phyloP scores from a whole-genome alignment of 352 stramenopile genomes.

The Phytophthora ohioensis region DNA sequence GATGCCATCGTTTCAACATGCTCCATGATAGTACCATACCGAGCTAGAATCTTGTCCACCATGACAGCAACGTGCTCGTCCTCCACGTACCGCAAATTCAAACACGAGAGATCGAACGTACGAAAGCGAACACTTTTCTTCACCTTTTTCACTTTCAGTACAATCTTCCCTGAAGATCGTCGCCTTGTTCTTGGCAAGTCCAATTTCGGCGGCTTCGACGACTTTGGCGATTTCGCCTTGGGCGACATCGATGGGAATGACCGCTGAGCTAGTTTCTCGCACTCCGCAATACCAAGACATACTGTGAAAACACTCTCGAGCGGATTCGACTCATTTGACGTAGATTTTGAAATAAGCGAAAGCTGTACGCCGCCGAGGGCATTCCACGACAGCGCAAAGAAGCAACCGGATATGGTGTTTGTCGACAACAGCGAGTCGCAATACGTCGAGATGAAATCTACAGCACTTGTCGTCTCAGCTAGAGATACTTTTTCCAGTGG shows the following conservation, averaged over 20 bases:
- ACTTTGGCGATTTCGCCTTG: constrained; percentile 22
- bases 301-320: constrained; percentile 40
- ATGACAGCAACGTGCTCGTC: constrained; percentile 49
- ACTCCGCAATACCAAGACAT: constrained; percentile 48
- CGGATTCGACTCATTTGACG: constrained; percentile 24
- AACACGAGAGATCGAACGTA: constrained; percentile 71
- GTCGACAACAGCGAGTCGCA: constrained; percentile 50
- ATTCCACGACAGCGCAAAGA: constrained; percentile 54
- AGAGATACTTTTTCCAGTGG: background rate
- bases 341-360: constrained; percentile 8
- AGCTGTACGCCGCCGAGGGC: constrained; percentile 33
- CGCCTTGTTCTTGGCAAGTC: constrained; percentile 10
- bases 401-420: constrained; percentile 52
- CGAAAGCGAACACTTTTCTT: constrained; percentile 70
- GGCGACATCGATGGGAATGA: constrained; percentile 31
- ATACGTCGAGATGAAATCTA: constrained; percentile 38
- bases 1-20: constrained; percentile 37
- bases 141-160: constrained; percentile 27
- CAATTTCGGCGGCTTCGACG: constrained; percentile 17
- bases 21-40: constrained; percentile 55
- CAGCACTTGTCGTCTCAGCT: background rate
- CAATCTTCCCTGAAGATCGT: constrained; percentile 17
- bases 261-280: constrained; percentile 47
- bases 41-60: constrained; percentile 54
- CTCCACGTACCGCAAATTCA: constrained; percentile 66